Evolutionary conservation across 768 basidiomycete species (phyloP), one percentile per base, ranked within the genome.

Genomic region (Rhodotorula diobovata): DNA sequence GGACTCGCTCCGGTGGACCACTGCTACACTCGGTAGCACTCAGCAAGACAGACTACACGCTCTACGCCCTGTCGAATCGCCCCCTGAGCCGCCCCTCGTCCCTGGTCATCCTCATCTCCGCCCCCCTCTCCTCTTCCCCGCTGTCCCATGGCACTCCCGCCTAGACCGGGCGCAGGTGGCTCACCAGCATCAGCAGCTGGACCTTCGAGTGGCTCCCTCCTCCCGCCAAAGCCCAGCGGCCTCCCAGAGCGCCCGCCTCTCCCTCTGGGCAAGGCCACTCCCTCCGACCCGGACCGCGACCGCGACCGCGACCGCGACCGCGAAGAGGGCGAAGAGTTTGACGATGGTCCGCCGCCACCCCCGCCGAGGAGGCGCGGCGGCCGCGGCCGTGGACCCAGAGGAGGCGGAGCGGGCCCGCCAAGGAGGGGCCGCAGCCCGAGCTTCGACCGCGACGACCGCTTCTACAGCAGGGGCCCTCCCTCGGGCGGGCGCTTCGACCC

Each of bases 261-360:
- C 23, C 21, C 68, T 10, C 58, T 37, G 30, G 45, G 25, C 48
- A 62, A 37, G 61, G 39, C 18, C 48, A 28, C 35, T 2, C 61
- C 34, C 32, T 14, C 9, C 35, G 61, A 53, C 41, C 39, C 41
- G 4, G 58, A 71, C 25, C 70, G 70, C n/a, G 70, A 71, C n/a
- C n/a, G n/a, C n/a, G n/a, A n/a, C n/a, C n/a, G n/a, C n/a, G n/a
- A n/a, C n/a, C n/a, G n/a, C 15, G 58, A 71, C 25, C 70, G 70
- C n/a, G 70, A 71, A n/a, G 70, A 71, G 51, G 70, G 70, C 21
- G 70, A 71, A n/a, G 70, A 71, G 65, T n/a, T 32, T 14, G 70
- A 71, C 21, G 70, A 71, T 21, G 18, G 32, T 1, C 51, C 57
- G 50, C 37, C 53, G 51, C 0, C 32, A 0, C 34, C 3, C 1